Evolutionary conservation across 495 filamentous ascomycete species (phyloP), one percentile per base, ranked within the genome.

Genomic region (Staphylotrichum tortipilum): DNA sequence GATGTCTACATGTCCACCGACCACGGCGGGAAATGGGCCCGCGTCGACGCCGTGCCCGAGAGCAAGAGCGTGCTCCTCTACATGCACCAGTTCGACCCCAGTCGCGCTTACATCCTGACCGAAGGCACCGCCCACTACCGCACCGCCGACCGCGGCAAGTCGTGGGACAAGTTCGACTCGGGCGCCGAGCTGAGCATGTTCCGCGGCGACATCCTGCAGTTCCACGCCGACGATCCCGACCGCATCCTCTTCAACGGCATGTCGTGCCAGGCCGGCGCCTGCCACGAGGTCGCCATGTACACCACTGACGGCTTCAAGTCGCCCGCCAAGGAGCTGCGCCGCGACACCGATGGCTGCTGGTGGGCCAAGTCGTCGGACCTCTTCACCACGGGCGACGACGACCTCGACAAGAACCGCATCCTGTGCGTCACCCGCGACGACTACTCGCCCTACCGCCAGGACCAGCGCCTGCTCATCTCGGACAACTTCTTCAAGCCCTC

Each of bases 241-340:
- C 89, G 85, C 70, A 83, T 95, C 38, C 75, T 98, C 39, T 87
- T 94, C 59, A 83, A 86, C 52, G 81, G 79, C 33, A 76, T 81
- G 68, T 71, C 80, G 44, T 95, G 90, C 58, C 61, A 73, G 7
- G 74, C 70, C 48, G 65, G 76, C 29, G 67, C 71, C 57, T 80
- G 76, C 58, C 67, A 74, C 30, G 78, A 80, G 54, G 55, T 74
- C 33, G 73, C 82, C 18, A 83, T 77, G 63, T 96, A 95, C 59
- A 97, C 92, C 2, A 81, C 71, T 14, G 80, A 98, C 64, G 86
- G 85, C 43, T 98, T 98, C 68, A 66, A 82, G 35, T 77, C 73
- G 7, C 61, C 72, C 31, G 74, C 79, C 26, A 74, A 84, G 47
- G 55, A 70, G 15, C 71, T 97, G 52, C 75, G 80, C 23, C 71